A percentile compares a stretch with the other conserved stretches of the same genome.
phyloP scores from a whole-genome alignment of 805 yeast genomes.

The Soucietia sequanensis region DNA sequence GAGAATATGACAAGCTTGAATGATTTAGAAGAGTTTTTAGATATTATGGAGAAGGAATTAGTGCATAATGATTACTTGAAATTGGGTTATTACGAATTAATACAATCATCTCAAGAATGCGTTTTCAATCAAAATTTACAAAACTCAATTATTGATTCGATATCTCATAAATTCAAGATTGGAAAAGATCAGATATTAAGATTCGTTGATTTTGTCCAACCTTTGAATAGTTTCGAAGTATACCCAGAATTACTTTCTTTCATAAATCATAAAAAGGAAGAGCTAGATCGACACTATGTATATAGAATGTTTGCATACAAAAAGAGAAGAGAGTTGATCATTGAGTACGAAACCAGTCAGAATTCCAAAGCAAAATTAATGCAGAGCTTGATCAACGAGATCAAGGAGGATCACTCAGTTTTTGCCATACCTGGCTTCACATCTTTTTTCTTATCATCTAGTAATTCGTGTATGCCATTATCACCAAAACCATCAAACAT shows the following conservation, averaged over 20 bases:
- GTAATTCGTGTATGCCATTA: neutral
- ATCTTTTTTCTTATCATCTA: neutral
- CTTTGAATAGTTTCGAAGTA: conserved; percentile 1
- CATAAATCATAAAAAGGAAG: neutral
- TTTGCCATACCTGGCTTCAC: neutral
- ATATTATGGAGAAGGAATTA: conserved; percentile 19
- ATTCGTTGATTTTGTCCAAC: conserved; percentile 3
- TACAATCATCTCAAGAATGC: conserved; percentile 17
- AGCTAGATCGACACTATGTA: neutral
- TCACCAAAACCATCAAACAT: neutral
- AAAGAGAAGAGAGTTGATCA: neutral
- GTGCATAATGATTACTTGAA: conserved; percentile 14
- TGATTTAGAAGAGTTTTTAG: conserved; percentile 39
- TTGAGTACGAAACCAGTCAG: no score
- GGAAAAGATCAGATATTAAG: conserved; percentile 4
- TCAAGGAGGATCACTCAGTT: neutral
- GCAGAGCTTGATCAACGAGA: neutral
- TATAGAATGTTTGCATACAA: neutral
- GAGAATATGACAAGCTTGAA: conserved; percentile 25
- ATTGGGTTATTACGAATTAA: conserved; percentile 26
- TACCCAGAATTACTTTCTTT: neutral
- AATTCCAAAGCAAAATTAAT: no score
- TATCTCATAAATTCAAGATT: conserved; percentile 13
- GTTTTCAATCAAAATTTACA: conserved; percentile 11
- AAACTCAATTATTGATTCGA: conserved; percentile 16